phyloP scores from a whole-genome alignment of 2,329 filamentous ascomycete species.

The Graphilbum ipis-grandicollis region DNA sequence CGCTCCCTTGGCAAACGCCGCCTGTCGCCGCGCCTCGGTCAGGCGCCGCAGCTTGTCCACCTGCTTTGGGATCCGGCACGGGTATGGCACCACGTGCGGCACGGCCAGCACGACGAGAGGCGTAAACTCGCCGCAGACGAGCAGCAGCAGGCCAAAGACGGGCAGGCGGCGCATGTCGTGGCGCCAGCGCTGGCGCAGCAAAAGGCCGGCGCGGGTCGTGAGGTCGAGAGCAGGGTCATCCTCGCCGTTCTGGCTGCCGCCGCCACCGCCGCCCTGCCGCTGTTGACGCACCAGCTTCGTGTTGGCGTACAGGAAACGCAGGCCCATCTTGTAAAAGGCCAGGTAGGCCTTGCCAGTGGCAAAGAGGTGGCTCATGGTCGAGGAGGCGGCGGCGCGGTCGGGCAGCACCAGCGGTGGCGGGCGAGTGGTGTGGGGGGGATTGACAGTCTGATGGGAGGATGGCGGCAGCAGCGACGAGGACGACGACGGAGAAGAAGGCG shows the following conservation, averaged over 20 bases:
- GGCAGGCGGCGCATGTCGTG: slow-evolving; percentile 66
- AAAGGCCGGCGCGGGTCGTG: slow-evolving; percentile 50
- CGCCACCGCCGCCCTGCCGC: slow-evolving; percentile 19
- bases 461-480: slow-evolving; percentile 1
- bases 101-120: slow-evolving; percentile 61
- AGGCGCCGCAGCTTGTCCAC: slow-evolving; percentile 36
- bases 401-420: slow-evolving; percentile 54
- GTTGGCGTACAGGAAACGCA: slow-evolving; percentile 60
- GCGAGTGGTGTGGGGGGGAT: slow-evolving; percentile 56
- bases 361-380: slow-evolving; percentile 35
- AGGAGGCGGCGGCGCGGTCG: slow-evolving; percentile 25
- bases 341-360: slow-evolving; percentile 58
- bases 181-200: slow-evolving; percentile 48
- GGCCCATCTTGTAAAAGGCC: slow-evolving; percentile 72
- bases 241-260: slow-evolving; percentile 13
- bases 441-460: slow-evolving; percentile 25
- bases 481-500: not conserved
- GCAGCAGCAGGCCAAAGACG: slow-evolving; percentile 55
- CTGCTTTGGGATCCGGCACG: slow-evolving; percentile 71
- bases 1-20: slow-evolving; percentile 26
- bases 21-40: slow-evolving; percentile 32
- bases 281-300: slow-evolving; percentile 5
- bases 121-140: slow-evolving; percentile 74
- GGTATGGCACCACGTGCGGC: slow-evolving; percentile 54
- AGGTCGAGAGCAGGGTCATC: not conserved